These are phyloP conservation scores for Cladochytrium replicatum DNA, from an alignment of 192 early-diverging fungal species.

Conservation along the genomic window DNA sequence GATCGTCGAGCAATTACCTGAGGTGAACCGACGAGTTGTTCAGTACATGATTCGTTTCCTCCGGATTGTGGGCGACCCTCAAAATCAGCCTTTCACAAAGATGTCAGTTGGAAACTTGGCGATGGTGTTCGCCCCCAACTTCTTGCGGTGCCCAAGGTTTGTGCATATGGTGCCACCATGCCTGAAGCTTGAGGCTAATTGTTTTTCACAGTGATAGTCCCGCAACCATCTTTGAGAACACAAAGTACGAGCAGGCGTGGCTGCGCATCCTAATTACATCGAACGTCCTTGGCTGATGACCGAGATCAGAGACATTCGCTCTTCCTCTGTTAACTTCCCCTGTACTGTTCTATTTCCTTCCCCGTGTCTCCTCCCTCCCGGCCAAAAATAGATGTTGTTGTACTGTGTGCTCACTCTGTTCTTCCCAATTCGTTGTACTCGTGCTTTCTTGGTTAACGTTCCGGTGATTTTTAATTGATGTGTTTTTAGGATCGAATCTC, in stretches of 20 bases:
- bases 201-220: slow-evolving; percentile 28
- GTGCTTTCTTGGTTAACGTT: too few relatives aligned
- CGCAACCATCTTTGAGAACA: slow-evolving; percentile 49
- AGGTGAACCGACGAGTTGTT: slow-evolving; percentile 60
- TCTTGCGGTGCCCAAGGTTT: slow-evolving; percentile 68
- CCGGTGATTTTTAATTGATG: too few relatives aligned
- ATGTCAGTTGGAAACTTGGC: slow-evolving; percentile 88
- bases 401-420: too few relatives aligned
- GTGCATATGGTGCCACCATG: too few relatives aligned
- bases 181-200: not conserved
- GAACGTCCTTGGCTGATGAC: too few relatives aligned
- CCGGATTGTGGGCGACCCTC: slow-evolving; percentile 61
- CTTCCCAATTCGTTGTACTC: too few relatives aligned
- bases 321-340: too few relatives aligned
- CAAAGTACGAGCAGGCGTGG: slow-evolving; percentile 51
- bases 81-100: slow-evolving; percentile 67
- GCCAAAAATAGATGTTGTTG: too few relatives aligned
- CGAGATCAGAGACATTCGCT: too few relatives aligned
- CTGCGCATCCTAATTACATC: slow-evolving; percentile 39
- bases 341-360: too few relatives aligned
- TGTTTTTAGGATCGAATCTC: too few relatives aligned
- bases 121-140: slow-evolving; percentile 94
- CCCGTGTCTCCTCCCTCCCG: too few relatives aligned
- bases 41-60: slow-evolving; percentile 75
- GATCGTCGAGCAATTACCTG: slow-evolving; percentile 20